A percentile compares a stretch with the other conserved stretches of the same genome.
phyloP scores from a whole-genome alignment of 176 grass and related monocot genomes.

The Typha latifolia region DNA sequence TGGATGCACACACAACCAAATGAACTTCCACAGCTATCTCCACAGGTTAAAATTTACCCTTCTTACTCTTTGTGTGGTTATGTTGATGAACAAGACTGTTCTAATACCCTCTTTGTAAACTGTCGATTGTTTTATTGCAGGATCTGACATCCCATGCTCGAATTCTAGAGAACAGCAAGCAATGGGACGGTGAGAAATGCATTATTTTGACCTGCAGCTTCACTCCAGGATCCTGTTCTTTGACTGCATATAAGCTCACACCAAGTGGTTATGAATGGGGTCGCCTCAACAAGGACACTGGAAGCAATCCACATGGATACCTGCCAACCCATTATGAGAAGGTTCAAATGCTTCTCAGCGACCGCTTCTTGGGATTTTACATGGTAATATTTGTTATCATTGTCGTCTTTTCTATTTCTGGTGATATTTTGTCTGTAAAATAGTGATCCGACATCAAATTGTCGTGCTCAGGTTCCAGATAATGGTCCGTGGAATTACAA shows the following conservation, averaged over 20 bases:
- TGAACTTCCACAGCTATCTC: slow-evolving; percentile 92
- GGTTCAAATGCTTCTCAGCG: slow-evolving; percentile 98
- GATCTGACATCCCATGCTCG: slow-evolving; percentile 77
- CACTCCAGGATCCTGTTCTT: slow-evolving; percentile 86
- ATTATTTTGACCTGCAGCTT: slow-evolving; percentile 97
- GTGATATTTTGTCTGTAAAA: background rate
- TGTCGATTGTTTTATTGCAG: slow-evolving; percentile 32
- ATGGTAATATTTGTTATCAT: slow-evolving; percentile 42
- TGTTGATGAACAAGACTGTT: background rate
- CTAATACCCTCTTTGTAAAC: background rate
- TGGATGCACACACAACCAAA: slow-evolving; percentile 99
- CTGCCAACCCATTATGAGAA: slow-evolving; percentile 97
- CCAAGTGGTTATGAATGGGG: slow-evolving; percentile 95
- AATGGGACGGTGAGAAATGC: slow-evolving; percentile 98
- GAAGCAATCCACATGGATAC: slow-evolving; percentile 97
- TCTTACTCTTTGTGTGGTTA: background rate
- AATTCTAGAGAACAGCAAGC: slow-evolving; percentile 85
- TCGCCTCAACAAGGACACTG: slow-evolving; percentile 88
- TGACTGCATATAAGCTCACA: slow-evolving; percentile 93
- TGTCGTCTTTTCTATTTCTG: background rate
- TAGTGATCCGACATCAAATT: background rate
- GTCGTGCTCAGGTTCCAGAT: slow-evolving; percentile 50
- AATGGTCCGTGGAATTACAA: slow-evolving; percentile 94
- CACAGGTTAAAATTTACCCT: slow-evolving; percentile 47
- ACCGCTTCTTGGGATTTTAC: slow-evolving; percentile 96